Conservation (phyloP, 2,329 filamentous ascomycete species). For the Aspergillus novofumigatus region DNA sequence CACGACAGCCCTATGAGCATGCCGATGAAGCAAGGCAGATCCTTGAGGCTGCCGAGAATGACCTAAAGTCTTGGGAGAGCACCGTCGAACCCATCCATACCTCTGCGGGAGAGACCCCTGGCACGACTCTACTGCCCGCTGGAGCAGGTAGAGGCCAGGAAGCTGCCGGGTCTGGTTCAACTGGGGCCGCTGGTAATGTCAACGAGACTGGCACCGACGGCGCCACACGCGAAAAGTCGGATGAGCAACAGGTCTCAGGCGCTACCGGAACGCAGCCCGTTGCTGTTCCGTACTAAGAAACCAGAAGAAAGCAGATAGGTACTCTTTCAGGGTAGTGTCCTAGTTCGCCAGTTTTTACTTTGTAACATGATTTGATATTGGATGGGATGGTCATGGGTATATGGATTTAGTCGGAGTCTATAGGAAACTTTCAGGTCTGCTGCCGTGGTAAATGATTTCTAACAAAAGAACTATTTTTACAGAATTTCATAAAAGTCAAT, state of each 20-base stretch:
- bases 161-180: neutral
- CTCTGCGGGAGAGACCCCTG: conserved; percentile 45
- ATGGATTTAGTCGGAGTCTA: neutral
- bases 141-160: conserved; percentile 6
- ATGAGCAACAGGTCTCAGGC: neutral
- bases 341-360: neutral
- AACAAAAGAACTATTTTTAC: neutral
- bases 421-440: neutral
- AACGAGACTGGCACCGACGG: conserved; percentile 2
- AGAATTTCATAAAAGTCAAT: neutral
- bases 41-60: conserved; percentile 86
- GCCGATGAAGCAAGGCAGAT: conserved; percentile 71
- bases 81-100: conserved; percentile 52
- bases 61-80: conserved; percentile 70
- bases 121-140: conserved; percentile 34
- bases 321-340: neutral
- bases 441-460: neutral
- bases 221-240: neutral
- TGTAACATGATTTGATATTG: neutral
- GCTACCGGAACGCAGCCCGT: conserved; percentile 7
- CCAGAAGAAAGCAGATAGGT: neutral
- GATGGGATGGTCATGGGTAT: neutral
- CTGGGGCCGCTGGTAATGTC: neutral
- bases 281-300: conserved; percentile 11
- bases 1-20: conserved; percentile 63